Evolutionary conservation across 495 filamentous ascomycete species (phyloP).

Genomic region (Talaromyces ruber): DNA sequence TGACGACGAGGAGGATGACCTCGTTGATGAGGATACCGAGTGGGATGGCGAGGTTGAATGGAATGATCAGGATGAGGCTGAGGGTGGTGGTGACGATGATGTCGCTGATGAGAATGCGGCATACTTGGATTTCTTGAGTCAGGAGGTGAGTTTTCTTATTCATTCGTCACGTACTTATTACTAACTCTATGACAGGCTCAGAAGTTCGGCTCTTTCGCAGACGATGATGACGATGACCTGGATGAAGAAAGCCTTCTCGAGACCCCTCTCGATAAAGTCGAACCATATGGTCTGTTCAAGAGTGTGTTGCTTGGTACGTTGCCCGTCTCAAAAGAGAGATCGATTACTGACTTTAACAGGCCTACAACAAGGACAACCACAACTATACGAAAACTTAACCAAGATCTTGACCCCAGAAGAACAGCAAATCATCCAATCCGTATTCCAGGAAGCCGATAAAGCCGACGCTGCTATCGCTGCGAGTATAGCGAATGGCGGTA

Average conservation of each 20-base stretch:
- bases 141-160: conserved; percentile 52
- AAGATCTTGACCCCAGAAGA: conserved; percentile 73
- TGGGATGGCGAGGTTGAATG: conserved; percentile 61
- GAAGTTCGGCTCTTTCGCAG: conserved; percentile 63
- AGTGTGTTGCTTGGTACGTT: conserved; percentile 70
- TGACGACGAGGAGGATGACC: conserved; percentile 65
- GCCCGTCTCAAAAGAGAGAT: not conserved
- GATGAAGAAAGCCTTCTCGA: conserved; percentile 90
- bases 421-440: conserved; percentile 68
- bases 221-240: conserved; percentile 75
- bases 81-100: conserved; percentile 51
- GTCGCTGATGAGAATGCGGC: conserved; percentile 82
- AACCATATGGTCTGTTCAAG: conserved; percentile 86
- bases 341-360: conserved; percentile 36
- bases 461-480: conserved; percentile 31
- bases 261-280: conserved; percentile 87
- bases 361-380: conserved; percentile 83
- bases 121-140: conserved; percentile 91
- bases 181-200: conserved; percentile 49
- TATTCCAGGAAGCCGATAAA: conserved; percentile 74
- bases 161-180: not conserved
- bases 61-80: conserved; percentile 55
- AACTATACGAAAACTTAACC: conserved; percentile 75
- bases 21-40: conserved; percentile 62
- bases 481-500: conserved; percentile 6